phyloP scores from a whole-genome alignment of 495 filamentous ascomycete species.

The Hypoxylon rickii region DNA sequence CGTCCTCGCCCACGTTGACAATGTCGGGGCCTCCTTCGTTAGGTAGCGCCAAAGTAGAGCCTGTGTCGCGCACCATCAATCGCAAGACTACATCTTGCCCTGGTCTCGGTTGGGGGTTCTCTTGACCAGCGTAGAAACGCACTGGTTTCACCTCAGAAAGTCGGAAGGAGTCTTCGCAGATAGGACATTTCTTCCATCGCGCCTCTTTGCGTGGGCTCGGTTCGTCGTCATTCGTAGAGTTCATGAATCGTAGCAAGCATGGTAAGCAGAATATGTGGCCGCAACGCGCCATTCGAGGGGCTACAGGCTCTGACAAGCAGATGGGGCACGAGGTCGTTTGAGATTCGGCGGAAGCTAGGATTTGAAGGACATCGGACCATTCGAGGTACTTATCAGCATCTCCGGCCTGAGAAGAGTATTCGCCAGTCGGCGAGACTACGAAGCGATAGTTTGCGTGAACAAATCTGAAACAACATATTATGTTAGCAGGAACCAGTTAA shows the following conservation, averaged over 20 bases:
- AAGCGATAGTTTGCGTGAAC: conserved; percentile 98
- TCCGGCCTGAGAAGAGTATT: conserved; percentile 76
- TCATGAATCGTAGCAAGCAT: conserved; percentile 95
- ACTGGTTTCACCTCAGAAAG: conserved; percentile 88
- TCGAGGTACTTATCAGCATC: conserved; percentile 91
- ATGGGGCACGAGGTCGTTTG: conserved; percentile 91
- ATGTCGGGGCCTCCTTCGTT: conserved; percentile 75
- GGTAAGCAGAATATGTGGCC: conserved; percentile 97
- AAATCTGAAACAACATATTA: conserved; percentile 57
- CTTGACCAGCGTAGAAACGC: conserved; percentile 88
- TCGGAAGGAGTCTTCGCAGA: conserved; percentile 90
- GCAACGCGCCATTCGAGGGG: conserved; percentile 95
- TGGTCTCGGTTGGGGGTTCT: conserved; percentile 74
- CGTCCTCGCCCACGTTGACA: conserved; percentile 66
- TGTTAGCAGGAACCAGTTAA: conserved; percentile 19
- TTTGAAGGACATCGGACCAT: conserved; percentile 88
- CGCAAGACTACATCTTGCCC: conserved; percentile 89
- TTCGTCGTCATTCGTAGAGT: conserved; percentile 71
- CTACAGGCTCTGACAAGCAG: conserved; percentile 86
- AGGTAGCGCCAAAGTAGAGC: conserved; percentile 84
- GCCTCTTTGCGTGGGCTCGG: conserved; percentile 67
- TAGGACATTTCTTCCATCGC: conserved; percentile 93
- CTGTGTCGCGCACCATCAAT: conserved; percentile 75
- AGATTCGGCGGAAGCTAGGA: conserved; percentile 86
- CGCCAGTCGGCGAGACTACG: conserved; percentile 81